Conservation (phyloP, 2,329 filamentous ascomycete species). For the Sporothrix phasma region DNA sequence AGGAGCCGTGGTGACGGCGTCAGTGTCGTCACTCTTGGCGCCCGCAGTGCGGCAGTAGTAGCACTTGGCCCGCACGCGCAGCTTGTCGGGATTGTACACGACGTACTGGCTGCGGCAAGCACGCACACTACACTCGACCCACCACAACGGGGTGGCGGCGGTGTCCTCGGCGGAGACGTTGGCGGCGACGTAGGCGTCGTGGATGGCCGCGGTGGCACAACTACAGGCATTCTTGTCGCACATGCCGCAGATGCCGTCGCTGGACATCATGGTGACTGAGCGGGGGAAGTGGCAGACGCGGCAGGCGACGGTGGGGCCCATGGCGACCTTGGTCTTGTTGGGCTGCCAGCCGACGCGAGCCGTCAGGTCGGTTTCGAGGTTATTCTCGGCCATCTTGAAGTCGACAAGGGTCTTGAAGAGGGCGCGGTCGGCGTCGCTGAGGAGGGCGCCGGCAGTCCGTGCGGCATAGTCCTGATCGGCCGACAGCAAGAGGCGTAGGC, state of each 20-base stretch:
- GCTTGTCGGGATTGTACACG: conserved; percentile 33
- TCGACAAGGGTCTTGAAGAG: conserved; percentile 37
- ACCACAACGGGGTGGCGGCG: conserved; percentile 28
- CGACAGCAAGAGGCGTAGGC: conserved; percentile 36
- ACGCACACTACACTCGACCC: conserved; percentile 38
- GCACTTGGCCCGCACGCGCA: conserved; percentile 39
- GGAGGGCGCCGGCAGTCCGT: conserved; percentile 20
- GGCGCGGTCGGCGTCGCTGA: conserved; percentile 29
- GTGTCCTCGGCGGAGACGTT: conserved; percentile 27
- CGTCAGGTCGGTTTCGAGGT: conserved; percentile 35
- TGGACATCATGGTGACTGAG: conserved; percentile 40
- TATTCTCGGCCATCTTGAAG: conserved; percentile 37
- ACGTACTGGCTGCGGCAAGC: conserved; percentile 41
- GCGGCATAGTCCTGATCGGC: conserved; percentile 29
- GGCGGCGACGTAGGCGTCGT: conserved; percentile 19
- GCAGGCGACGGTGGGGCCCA: conserved; percentile 36
- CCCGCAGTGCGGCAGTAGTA: conserved; percentile 34
- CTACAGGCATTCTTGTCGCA: conserved; percentile 24
- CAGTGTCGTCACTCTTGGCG: not conserved
- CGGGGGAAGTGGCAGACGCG: conserved; percentile 34
- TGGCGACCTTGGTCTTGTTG: conserved; percentile 31
- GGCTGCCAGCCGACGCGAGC: conserved; percentile 38
- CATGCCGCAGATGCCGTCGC: conserved; percentile 31
- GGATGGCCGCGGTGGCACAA: conserved; percentile 21
- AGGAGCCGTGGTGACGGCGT: conserved; percentile 23